phyloP scores from a whole-genome alignment of 2,329 filamentous ascomycete species.

The Aspergillus quadrilineatus region DNA sequence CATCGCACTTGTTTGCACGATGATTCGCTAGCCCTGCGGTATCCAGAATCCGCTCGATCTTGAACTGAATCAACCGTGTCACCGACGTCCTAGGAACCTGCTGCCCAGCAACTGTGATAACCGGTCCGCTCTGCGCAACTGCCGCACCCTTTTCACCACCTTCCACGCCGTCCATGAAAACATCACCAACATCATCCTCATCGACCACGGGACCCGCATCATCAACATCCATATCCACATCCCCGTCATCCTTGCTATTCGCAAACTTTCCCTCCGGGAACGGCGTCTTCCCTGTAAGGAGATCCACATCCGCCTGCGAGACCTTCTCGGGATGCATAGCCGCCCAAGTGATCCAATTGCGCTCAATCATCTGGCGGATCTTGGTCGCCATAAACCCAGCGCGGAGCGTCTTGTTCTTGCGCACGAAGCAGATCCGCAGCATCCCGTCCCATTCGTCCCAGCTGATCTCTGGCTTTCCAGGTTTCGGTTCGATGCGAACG shows the following conservation, averaged over 20 bases:
- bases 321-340: conserved; percentile 41
- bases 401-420: conserved; percentile 86
- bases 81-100: conserved; percentile 72
- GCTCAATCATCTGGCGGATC: conserved; percentile 35
- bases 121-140: conserved; percentile 52
- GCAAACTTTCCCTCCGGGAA: background rate
- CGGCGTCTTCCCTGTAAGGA: conserved; percentile 33
- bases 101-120: conserved; percentile 52
- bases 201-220: conserved; percentile 40
- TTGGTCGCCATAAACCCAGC: conserved; percentile 73
- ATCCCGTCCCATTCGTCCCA: conserved; percentile 96
- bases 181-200: conserved; percentile 47
- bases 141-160: conserved; percentile 45
- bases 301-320: conserved; percentile 50
- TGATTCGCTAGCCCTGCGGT: conserved; percentile 73
- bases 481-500: conserved; percentile 84
- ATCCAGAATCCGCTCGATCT: conserved; percentile 76
- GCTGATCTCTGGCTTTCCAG: conserved; percentile 78
- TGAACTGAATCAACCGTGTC: conserved; percentile 70
- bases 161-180: conserved; percentile 38
- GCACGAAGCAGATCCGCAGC: conserved; percentile 74
- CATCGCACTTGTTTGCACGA: conserved; percentile 76
- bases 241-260: conserved; percentile 10
- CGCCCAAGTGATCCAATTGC: conserved; percentile 21
- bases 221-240: conserved; percentile 35